These are phyloP conservation scores for Alternaria consortialis DNA, from an alignment of 2,329 filamentous ascomycete species.

Conservation along the genomic window DNA sequence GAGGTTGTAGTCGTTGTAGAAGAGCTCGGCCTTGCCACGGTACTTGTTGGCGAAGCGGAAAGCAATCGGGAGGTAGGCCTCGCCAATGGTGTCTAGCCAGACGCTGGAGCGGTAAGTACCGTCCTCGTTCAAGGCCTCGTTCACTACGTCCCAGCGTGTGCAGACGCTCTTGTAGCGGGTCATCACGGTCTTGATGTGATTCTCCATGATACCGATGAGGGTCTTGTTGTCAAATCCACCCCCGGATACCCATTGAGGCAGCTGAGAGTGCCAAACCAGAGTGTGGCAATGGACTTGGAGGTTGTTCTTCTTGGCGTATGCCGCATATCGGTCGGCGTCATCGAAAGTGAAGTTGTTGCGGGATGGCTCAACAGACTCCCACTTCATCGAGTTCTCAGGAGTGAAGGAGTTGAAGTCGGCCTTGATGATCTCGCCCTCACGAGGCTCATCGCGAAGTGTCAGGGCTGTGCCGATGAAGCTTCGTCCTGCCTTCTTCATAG, in stretches of 20 bases:
- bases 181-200: conserved; percentile 53
- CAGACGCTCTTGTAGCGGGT: conserved; percentile 53
- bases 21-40: conserved; percentile 55
- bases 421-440: conserved; percentile 35
- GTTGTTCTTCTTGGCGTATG: conserved; percentile 48
- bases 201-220: conserved; percentile 52
- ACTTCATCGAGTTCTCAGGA: conserved; percentile 41
- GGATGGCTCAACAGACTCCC: conserved; percentile 50
- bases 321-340: conserved; percentile 47
- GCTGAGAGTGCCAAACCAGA: conserved; percentile 54
- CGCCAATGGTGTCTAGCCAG: conserved; percentile 56
- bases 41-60: conserved; percentile 54
- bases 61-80: conserved; percentile 57
- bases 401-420: conserved; percentile 45
- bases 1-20: conserved; percentile 72
- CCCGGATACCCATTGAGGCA: conserved; percentile 51
- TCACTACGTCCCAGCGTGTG: conserved; percentile 53
- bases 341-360: conserved; percentile 52
- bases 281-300: conserved; percentile 52
- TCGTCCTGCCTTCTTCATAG: conserved; percentile 33
- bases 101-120: conserved; percentile 55
- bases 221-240: conserved; percentile 53
- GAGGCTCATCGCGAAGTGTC: conserved; percentile 36
- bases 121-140: conserved; percentile 51
- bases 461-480: conserved; percentile 39